phyloP scores from a whole-genome alignment of 495 filamentous ascomycete species.

The Penicillium pancosmium region DNA sequence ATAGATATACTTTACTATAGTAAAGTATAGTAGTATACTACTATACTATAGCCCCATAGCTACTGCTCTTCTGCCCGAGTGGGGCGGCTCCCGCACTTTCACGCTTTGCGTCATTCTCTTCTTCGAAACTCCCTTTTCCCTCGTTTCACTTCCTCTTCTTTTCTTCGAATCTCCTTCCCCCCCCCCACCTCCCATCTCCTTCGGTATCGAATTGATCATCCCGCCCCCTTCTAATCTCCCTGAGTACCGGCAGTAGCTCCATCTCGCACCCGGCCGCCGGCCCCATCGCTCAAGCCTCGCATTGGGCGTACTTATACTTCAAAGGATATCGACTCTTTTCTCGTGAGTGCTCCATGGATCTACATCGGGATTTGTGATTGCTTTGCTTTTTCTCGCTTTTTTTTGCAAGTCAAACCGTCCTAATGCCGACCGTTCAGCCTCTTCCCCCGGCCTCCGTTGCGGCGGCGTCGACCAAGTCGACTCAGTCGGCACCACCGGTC shows the following conservation, averaged over 20 bases:
- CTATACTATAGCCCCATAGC: not conserved
- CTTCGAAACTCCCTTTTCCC: not conserved
- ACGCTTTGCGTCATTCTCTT: slow-evolving; percentile 2
- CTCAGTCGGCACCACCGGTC: not conserved
- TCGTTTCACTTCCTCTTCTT: slow-evolving; percentile 1
- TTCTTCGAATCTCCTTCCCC: not conserved
- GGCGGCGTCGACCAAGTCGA: slow-evolving; percentile 2
- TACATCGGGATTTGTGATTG: not conserved
- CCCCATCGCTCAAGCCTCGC: not conserved
- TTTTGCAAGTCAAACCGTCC: not conserved
- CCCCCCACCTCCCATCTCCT: not conserved
- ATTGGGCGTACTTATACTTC: slow-evolving; percentile 1
- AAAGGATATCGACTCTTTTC: not conserved
- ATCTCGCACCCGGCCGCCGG: not conserved
- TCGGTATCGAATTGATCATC: slow-evolving; percentile 4
- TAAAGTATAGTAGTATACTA: no score
- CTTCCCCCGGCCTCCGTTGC: not conserved
- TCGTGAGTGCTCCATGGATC: slow-evolving; percentile 3
- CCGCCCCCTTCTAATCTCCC: slow-evolving; percentile 1
- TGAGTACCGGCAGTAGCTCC: slow-evolving; percentile 5
- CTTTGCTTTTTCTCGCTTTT: not conserved
- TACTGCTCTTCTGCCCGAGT: not conserved
- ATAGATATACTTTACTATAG: no score
- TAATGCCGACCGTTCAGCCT: slow-evolving; percentile 2
- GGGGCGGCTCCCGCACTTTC: not conserved